Conservation (phyloP, 2,329 filamentous ascomycete species). For the Arthrinium phaeospermum region DNA sequence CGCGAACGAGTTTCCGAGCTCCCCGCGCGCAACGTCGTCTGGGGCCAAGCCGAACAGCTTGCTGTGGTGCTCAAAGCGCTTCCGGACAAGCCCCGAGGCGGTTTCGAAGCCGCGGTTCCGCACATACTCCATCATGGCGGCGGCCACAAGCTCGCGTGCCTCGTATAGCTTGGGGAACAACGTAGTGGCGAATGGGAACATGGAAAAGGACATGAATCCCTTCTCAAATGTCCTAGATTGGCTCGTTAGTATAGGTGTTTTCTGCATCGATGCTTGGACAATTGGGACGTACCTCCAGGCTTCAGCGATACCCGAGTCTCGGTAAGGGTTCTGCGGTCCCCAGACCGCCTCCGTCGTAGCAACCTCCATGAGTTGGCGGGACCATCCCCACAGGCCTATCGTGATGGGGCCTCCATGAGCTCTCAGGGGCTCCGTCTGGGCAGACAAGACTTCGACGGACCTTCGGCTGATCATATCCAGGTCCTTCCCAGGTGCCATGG, state of each 20-base stretch:
- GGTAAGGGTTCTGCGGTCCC: constrained; percentile 35
- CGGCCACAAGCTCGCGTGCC: constrained; percentile 26
- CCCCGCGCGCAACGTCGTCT: constrained; percentile 34
- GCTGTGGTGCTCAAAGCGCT: constrained; percentile 32
- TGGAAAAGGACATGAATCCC: constrained; percentile 27
- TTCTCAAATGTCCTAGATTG: constrained; percentile 27
- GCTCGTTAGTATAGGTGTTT: background rate
- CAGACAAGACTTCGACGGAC: background rate
- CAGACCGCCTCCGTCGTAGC: constrained; percentile 35
- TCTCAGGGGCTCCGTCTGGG: background rate
- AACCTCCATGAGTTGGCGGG: constrained; percentile 26
- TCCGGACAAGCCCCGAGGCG: constrained; percentile 32
- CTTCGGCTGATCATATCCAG: background rate
- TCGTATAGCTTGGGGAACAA: constrained; percentile 22
- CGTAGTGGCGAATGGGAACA: constrained; percentile 25
- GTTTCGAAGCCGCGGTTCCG: constrained; percentile 30
- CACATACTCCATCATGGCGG: constrained; percentile 31
- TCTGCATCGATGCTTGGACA: background rate
- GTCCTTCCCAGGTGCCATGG: constrained; percentile 28
- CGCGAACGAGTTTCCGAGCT: constrained; percentile 35
- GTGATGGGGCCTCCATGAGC: background rate
- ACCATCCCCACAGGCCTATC: background rate
- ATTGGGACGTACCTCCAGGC: constrained; percentile 30
- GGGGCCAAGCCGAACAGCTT: constrained; percentile 26
- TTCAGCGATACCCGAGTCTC: constrained; percentile 28